A percentile compares a stretch with the other conserved stretches of the same genome.
These are phyloP conservation scores for Populus davidiana DNA, from an alignment of 345 rosid genomes.

Conservation along the genomic window DNA sequence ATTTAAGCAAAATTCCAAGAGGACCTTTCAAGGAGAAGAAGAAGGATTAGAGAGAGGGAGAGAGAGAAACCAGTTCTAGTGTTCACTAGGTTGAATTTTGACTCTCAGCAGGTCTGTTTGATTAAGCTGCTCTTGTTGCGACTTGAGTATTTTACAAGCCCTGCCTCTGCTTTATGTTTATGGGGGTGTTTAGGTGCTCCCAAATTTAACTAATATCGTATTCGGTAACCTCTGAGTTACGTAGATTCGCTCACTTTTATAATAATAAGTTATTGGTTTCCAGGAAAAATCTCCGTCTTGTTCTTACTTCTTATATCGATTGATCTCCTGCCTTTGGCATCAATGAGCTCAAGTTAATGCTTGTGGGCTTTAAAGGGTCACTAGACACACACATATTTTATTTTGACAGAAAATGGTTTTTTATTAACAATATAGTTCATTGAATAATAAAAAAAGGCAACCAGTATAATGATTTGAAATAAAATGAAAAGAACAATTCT, in stretches of 20 bases:
- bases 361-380: too few relatives aligned
- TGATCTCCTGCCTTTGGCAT: too few relatives aligned
- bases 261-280: neutral
- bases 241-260: neutral
- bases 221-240: neutral
- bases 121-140: neutral
- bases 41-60: slow-evolving; percentile 37
- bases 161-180: neutral
- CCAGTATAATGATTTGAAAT: too few relatives aligned
- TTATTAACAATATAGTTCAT: too few relatives aligned
- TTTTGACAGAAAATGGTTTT: too few relatives aligned
- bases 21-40: slow-evolving; percentile 65
- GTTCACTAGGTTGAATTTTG: neutral
- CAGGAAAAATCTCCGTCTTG: too few relatives aligned
- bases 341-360: too few relatives aligned
- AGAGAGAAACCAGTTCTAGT: neutral
- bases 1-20: slow-evolving; percentile 76
- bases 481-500: too few relatives aligned
- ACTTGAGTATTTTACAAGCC: neutral
- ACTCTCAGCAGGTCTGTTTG: neutral
- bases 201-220: neutral
- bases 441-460: too few relatives aligned
- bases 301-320: too few relatives aligned
- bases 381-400: too few relatives aligned
- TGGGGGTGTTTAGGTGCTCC: neutral